A percentile compares a stretch with the other conserved stretches of the same genome.
Conservation (phyloP, 176 grass and related monocot genomes). For the Bromus sterilis region DNA sequence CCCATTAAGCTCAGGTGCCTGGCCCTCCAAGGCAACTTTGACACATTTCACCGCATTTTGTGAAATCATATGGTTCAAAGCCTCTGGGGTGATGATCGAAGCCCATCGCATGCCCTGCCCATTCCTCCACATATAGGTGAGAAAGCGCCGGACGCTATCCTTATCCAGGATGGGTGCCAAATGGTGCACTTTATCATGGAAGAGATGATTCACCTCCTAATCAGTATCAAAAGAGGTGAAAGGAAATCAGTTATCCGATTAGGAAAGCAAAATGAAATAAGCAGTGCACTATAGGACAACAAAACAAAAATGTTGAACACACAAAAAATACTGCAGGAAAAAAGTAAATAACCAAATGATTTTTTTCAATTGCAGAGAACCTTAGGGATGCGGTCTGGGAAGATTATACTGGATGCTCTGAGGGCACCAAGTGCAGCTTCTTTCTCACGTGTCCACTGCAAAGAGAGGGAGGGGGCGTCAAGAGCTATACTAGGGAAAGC, state of each 20-base stretch:
- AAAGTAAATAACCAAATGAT: neutral
- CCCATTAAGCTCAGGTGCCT: neutral
- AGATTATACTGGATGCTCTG: constrained; percentile 8
- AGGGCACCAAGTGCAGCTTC: neutral
- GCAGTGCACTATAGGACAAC: neutral
- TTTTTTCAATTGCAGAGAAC: neutral
- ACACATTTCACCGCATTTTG: neutral
- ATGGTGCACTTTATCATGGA: neutral
- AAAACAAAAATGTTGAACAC: neutral
- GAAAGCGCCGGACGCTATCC: neutral
- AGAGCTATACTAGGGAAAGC: neutral
- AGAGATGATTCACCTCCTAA: neutral
- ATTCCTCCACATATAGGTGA: neutral
- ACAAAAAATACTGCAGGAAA: neutral
- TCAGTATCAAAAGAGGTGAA: neutral
- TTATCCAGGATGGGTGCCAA: neutral
- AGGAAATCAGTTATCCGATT: neutral
- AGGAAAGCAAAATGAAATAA: neutral
- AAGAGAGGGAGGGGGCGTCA: neutral
- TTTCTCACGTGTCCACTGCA: neutral
- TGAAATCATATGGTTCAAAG: neutral
- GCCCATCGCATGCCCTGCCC: neutral
- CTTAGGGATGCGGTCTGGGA: neutral
- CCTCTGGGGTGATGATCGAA: neutral
- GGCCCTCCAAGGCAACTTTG: neutral